Evolutionary conservation across 2,329 filamentous ascomycete species (phyloP), one percentile per base, ranked within the genome.

Genomic region (Decorospora gaudefroyi): DNA sequence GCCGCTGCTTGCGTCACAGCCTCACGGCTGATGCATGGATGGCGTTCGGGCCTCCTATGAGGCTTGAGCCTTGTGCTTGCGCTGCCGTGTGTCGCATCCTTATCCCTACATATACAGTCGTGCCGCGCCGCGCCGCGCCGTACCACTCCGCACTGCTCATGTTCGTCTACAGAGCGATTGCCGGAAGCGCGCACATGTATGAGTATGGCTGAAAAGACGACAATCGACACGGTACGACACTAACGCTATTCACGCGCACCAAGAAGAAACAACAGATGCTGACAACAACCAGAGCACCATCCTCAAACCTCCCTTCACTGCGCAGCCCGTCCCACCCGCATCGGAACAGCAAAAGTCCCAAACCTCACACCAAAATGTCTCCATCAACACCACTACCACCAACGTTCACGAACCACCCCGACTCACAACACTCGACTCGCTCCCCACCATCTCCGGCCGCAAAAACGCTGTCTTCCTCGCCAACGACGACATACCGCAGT

Each of bases 391-490:
- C 21, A 27, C 54, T 26, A 51, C 45, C 19, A 53, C 46, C 25
- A 51, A n/a, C n/a, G n/a, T n/a, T n/a, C n/a, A n/a, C n/a, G n/a
- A n/a, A n/a, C n/a, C n/a, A n/a, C n/a, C 51, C 8, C 49, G 58
- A 3, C 44, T 67, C 4, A 45, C 57, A 1, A 42, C 61, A 6
- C 51, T 65, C 12, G 60, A 64, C 18, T 66, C 66, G n/a, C 55
- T 70, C 10, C 66, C 67, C 6, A 69, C 66, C 11, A 64, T 69
- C n/a, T 51, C 51, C 4, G 59, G 59, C 23, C 36, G 30, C 15
- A 46, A 45, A 3, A 57, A 57, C 25, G 15, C 49, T 0, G 38
- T 53, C 16, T 58, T 56, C 35, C 57, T 67, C 8, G 58, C 54
- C 17, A 57, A 64, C 16, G 40, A 57, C 27, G 51, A 64, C 21